Conservation (phyloP, 2,329 filamentous ascomycete genomes). For the Myriosclerotinia duriaeana region DNA sequence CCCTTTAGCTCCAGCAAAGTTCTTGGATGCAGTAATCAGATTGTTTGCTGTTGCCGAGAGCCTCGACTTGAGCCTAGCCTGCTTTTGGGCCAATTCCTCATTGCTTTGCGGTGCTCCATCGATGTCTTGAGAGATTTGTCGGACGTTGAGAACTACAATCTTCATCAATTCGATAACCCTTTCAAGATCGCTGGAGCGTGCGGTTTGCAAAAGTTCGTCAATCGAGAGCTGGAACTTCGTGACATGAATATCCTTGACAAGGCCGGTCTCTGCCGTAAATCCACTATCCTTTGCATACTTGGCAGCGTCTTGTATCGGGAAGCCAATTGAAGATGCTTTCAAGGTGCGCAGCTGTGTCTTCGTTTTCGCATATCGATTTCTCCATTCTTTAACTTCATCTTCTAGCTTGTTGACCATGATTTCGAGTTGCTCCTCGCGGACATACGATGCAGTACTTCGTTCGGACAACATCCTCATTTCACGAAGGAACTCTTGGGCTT, state of each 20-base stretch:
- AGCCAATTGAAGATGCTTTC: constrained; percentile 75
- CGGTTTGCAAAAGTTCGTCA: constrained; percentile 80
- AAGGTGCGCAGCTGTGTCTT: constrained; percentile 85
- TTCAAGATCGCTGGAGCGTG: constrained; percentile 70
- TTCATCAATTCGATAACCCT: constrained; percentile 85
- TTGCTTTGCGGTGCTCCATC: constrained; percentile 57
- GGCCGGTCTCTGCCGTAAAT: constrained; percentile 68
- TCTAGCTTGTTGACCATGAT: constrained; percentile 75
- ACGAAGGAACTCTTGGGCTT: constrained; percentile 77
- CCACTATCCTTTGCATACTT: constrained; percentile 64
- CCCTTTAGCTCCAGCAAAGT: constrained; percentile 78
- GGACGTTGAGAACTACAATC: constrained; percentile 75
- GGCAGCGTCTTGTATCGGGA: constrained; percentile 68
- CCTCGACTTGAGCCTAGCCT: constrained; percentile 71
- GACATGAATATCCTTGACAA: constrained; percentile 88
- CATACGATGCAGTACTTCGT: constrained; percentile 73
- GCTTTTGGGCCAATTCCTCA: constrained; percentile 53
- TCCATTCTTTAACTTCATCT: constrained; percentile 84
- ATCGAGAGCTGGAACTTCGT: constrained; percentile 94
- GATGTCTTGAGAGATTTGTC: constrained; percentile 81
- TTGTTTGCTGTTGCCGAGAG: constrained; percentile 95
- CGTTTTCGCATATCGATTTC: constrained; percentile 79
- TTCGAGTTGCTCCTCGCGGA: constrained; percentile 77
- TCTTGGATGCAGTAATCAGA: constrained; percentile 90
- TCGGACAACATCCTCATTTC: constrained; percentile 89